Base-by-base conservation (phyloP, 495 filamentous ascomycete genomes). In the Aspergillus coremiiformis region DNA sequence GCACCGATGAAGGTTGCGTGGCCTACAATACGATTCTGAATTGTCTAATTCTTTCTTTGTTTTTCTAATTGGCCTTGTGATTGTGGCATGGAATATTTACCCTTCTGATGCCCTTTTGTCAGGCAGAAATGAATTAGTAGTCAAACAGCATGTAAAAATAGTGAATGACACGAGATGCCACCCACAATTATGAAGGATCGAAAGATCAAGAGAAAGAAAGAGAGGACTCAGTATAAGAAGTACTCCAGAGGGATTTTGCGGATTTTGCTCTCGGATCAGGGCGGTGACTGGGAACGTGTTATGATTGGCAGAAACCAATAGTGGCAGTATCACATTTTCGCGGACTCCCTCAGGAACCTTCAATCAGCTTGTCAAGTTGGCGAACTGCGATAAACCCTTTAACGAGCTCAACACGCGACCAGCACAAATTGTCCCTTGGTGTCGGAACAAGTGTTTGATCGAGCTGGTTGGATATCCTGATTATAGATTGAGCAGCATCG, bases 271-370 rank as follows among this genome's bases (percentile, higher is more conserved):
- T n/a, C n/a, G n/a, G n/a, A n/a, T n/a, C n/a, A 27, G 8, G 37
- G 37, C 37, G 37, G 37, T 41, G 37, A 9, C 17, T 3, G n/a
- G 19, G 3, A 8, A 5, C 17, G 15, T 14, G 1, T 3, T 14
- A 20, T 62, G 33, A 70, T 70, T 70, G 67, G 65, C 41, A 21
- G 4, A 44, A 24, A 44, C 49, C 47, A n/a, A n/a, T n/a, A n/a
- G n/a, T n/a, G 56, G 58, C 56, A 49, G 60, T 59, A 64, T 66
- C 62, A 64, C 65, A 70, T 68, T 69, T 69, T 69, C 68, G 65
- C 59, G 60, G 52, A 55, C 22, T n/a, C n/a, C n/a, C n/a, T n/a
- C 17, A n/a, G 17, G 17, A 29, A 30, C 44, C 29, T 32, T 30
- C 27, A 32, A 33, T 30, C 44, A 21, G 30, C 39, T 43, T 48